phyloP scores from a whole-genome alignment of 1,139 yeast genomes.

The Scheffersomyces lignicola region DNA sequence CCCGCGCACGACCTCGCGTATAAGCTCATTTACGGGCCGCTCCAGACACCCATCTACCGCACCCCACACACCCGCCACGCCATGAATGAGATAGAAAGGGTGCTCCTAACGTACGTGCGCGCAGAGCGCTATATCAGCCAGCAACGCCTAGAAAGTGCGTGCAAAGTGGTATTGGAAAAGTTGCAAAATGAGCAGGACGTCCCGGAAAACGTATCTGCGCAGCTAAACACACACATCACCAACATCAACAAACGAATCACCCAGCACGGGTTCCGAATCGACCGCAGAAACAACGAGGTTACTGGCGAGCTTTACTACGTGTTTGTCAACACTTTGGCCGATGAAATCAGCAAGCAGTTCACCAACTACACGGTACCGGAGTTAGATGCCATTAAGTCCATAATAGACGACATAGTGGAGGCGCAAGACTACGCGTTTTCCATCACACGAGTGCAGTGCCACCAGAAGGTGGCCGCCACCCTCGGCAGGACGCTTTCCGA shows the following conservation, averaged over 20 bases:
- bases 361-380: conserved; percentile 48
- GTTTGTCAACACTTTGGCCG: conserved; percentile 44
- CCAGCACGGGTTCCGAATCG: conserved; percentile 47
- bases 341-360: conserved; percentile 41
- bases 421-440: conserved; percentile 25
- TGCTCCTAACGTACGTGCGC: conserved; percentile 46
- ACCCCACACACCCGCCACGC: too few relatives aligned
- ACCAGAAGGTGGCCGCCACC: conserved; percentile 23
- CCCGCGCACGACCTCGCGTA: too few relatives aligned
- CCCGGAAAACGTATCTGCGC: conserved; percentile 8
- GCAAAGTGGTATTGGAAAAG: conserved; percentile 12
- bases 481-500: conserved; percentile 30
- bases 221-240: conserved; percentile 29
- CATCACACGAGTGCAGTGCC: conserved; percentile 29
- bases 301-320: conserved; percentile 33
- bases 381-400: conserved; percentile 46
- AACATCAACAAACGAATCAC: conserved; percentile 40
- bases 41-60: too few relatives aligned
- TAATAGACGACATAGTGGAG: conserved; percentile 48
- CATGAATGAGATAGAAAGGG: conserved; percentile 34
- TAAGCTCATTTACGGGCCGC: too few relatives aligned
- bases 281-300: conserved; percentile 36
- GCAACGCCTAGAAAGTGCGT: conserved; percentile 15
- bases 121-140: conserved; percentile 26
- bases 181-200: conserved; percentile 7